phyloP scores from a whole-genome alignment of 1,139 yeast species.

The Candida sp. region DNA sequence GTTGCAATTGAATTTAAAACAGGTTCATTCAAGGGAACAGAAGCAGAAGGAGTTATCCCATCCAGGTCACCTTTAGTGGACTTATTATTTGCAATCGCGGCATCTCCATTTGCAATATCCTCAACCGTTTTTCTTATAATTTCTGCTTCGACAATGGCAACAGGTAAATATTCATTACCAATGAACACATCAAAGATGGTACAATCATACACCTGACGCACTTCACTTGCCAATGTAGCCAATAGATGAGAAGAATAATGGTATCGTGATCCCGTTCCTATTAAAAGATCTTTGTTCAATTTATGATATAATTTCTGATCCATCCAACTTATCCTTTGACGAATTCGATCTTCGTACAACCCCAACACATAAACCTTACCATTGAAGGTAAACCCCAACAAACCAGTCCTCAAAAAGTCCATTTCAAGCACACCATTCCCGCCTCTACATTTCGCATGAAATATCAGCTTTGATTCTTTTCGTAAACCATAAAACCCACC shows the following conservation, averaged over 20 bases:
- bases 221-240: constrained; percentile 77
- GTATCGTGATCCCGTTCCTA: constrained; percentile 48
- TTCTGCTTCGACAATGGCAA: constrained; percentile 84
- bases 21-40: constrained; percentile 50
- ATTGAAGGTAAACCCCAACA: constrained; percentile 81
- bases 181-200: constrained; percentile 87
- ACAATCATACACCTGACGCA: constrained; percentile 83
- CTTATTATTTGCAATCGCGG: constrained; percentile 3
- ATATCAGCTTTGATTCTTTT: constrained; percentile 68
- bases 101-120: constrained; percentile 15
- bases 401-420: constrained; percentile 86
- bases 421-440: constrained; percentile 64
- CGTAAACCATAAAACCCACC: constrained; percentile 84
- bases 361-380: constrained; percentile 91
- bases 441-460: constrained; percentile 78
- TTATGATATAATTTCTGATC: constrained; percentile 43
- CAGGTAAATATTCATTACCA: constrained; percentile 83
- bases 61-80: constrained; percentile 7
- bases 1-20: constrained; percentile 72
- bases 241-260: constrained; percentile 86
- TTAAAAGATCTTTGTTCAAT: constrained; percentile 25
- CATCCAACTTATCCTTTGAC: constrained; percentile 70
- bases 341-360: constrained; percentile 83
- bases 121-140: constrained; percentile 47
- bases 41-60: constrained; percentile 6